Evolutionary conservation across 2,329 filamentous ascomycete species (phyloP), one percentile per base, ranked within the genome.

Genomic region (Apiospora saccharicola): DNA sequence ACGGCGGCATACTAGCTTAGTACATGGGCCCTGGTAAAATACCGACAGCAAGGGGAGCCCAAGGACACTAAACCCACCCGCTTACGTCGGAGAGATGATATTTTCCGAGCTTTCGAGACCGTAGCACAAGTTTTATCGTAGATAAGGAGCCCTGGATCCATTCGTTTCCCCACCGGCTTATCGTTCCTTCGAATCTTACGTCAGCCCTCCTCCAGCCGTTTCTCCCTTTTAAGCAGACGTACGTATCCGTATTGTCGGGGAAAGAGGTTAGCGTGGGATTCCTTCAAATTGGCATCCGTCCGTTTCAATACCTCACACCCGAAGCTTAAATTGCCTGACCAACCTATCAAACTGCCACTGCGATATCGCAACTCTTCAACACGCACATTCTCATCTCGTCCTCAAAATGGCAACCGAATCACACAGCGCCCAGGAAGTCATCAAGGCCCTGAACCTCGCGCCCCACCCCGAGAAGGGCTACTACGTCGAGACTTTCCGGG

Each of bases 391-490:
- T 22, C 10, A 24, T 22, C 12, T 10, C 37, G 8, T 13, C 51
- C 3, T 12, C 34, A 41, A 41, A 12, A 64, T 64, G 57, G 34
- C 26, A 4, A 30, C 30, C 1, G 57, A 64, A 6, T 24, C 34
- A n/a, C 84, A 78, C 75, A 79, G 82, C 16, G 84, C 85, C 0
- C 76, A 85, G 64, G 82, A 87, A 24, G 78, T 88, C 69, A 82
- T 89, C 67, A 75, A 80, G 16, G 75, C 80, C 69, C 82, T 89
- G 3, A 80, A 82, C 16, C 83, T 89, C 24, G 74, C 78, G 3
- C 82, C 85, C 12, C 85, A 87, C 71, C 78, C 79, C 0, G 87
- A 89, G 73, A 87, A 87, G 64, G 87, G 87, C 49, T 89, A 83
- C 76, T 89, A 82, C 73, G 43, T 82, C 57, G 80, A 89, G 75